Percentiles rank a stretch among this genome's conserved stretches.
phyloP scores from a whole-genome alignment of 2,329 filamentous ascomycete species.

The Scedosporium apiospermum region DNA sequence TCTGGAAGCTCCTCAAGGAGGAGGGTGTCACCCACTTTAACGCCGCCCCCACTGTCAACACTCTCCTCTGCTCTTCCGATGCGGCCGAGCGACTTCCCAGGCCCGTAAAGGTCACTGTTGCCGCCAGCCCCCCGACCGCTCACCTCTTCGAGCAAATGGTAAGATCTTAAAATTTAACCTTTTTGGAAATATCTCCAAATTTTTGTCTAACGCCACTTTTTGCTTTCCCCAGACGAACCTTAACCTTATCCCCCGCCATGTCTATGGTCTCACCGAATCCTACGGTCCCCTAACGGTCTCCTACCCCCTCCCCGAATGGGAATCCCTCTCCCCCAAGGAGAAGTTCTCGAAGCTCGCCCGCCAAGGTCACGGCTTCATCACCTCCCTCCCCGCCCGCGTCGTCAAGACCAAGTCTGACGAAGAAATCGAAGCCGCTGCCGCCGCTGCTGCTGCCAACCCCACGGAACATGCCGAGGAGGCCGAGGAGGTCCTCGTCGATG shows the following conservation, averaged over 20 bases:
- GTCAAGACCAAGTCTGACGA: slow-evolving; percentile 70
- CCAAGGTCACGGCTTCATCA: slow-evolving; percentile 87
- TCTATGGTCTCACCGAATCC: slow-evolving; percentile 82
- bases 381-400: slow-evolving; percentile 69
- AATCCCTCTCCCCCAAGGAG: slow-evolving; percentile 60
- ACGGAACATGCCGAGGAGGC: background rate
- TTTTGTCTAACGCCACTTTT: too few species aligned
- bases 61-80: slow-evolving; percentile 70
- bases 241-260: slow-evolving; percentile 85
- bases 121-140: slow-evolving; percentile 80
- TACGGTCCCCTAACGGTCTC: slow-evolving; percentile 95
- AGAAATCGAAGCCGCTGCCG: slow-evolving; percentile 21
- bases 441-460: slow-evolving; percentile 10
- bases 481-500: slow-evolving; percentile 26
- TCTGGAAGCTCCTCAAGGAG: slow-evolving; percentile 81
- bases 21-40: slow-evolving; percentile 92
- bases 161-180: slow-evolving; percentile 1
- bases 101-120: slow-evolving; percentile 80
- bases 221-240: slow-evolving; percentile 33
- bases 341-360: slow-evolving; percentile 86
- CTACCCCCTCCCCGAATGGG: slow-evolving; percentile 80
- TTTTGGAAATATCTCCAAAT: background rate
- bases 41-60: slow-evolving; percentile 93
- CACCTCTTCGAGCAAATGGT: slow-evolving; percentile 94
- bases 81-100: slow-evolving; percentile 62